Percentiles rank a stretch among this genome's conserved stretches.
Evolutionary conservation across 2,329 filamentous ascomycete genomes (phyloP).

Genomic region (Emmonsiellopsis sp.): DNA sequence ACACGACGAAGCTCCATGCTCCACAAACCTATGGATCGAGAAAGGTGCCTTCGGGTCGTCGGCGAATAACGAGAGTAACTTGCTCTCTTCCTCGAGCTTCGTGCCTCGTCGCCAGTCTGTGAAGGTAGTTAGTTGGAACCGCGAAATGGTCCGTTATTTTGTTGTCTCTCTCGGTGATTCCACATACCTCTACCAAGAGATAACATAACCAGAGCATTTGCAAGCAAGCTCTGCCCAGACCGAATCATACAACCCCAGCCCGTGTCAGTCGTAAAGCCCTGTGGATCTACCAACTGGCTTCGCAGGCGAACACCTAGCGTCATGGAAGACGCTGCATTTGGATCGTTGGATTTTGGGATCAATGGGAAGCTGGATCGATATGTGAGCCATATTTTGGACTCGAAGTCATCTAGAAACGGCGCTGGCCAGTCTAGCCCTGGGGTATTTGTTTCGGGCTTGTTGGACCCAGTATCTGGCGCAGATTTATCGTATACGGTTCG

Average conservation of each 20-base stretch:
- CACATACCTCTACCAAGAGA: constrained; percentile 65
- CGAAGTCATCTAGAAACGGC: constrained; percentile 83
- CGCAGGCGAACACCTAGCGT: constrained; percentile 79
- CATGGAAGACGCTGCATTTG: constrained; percentile 60
- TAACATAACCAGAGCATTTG: constrained; percentile 69
- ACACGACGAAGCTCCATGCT: constrained; percentile 75
- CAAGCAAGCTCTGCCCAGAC: constrained; percentile 85
- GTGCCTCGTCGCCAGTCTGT: constrained; percentile 62
- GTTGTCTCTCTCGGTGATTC: not conserved
- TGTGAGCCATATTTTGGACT: constrained; percentile 91
- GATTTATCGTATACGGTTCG: not conserved
- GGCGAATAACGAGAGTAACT: constrained; percentile 72
- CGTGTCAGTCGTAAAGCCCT: constrained; percentile 82
- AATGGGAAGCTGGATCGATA: constrained; percentile 79
- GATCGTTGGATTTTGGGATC: constrained; percentile 71
- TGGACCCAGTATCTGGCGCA: not conserved
- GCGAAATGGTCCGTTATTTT: constrained; percentile 13
- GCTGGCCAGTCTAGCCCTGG: constrained; percentile 62
- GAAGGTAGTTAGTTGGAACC: constrained; percentile 13
- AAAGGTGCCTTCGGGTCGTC: constrained; percentile 81
- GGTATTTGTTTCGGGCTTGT: not conserved
- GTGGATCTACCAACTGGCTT: constrained; percentile 66
- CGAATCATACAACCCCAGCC: constrained; percentile 99
- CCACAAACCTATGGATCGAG: constrained; percentile 90
- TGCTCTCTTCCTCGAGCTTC: constrained; percentile 52